Evolutionary conservation across 2,329 filamentous ascomycete genomes (phyloP).

Genomic region (Bipolaris victoriae): DNA sequence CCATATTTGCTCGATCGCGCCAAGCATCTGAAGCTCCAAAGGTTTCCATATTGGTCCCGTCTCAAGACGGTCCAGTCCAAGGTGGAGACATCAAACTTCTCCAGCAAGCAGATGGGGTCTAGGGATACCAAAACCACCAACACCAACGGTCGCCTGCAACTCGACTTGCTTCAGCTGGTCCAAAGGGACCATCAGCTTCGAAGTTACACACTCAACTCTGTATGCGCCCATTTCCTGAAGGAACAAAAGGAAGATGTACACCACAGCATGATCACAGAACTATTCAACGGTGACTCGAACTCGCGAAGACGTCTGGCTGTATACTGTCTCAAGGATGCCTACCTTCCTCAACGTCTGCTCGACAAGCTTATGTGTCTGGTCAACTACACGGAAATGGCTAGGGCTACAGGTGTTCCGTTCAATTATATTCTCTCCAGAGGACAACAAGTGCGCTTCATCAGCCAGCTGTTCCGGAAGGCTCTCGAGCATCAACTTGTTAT

Average conservation of each 20-base stretch:
- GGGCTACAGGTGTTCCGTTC: conserved; percentile 97
- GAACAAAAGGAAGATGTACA: conserved; percentile 99
- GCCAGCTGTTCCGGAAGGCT: conserved; percentile 94
- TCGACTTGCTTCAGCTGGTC: conserved; percentile 92
- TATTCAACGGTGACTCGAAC: conserved; percentile 95
- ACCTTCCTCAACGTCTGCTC: conserved; percentile 90
- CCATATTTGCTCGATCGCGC: conserved; percentile 92
- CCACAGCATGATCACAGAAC: conserved; percentile 97
- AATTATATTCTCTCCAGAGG: conserved; percentile 90
- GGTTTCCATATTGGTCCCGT: conserved; percentile 88
- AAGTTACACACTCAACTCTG: conserved; percentile 97
- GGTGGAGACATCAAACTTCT: conserved; percentile 82
- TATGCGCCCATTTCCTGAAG: conserved; percentile 90
- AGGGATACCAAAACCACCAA: conserved; percentile 94
- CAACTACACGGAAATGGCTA: conserved; percentile 99
- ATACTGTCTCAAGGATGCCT: conserved; percentile 97
- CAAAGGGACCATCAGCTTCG: conserved; percentile 93
- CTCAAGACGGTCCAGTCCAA: conserved; percentile 73
- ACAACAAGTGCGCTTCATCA: conserved; percentile 97
- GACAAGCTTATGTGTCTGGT: conserved; percentile 98
- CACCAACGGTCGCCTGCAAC: conserved; percentile 88
- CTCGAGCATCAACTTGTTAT: conserved; percentile 92
- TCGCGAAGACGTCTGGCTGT: conserved; percentile 88
- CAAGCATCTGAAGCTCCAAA: conserved; percentile 76
- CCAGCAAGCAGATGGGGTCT: conserved; percentile 98